Base-by-base conservation (phyloP, 1,139 yeast species). In the Arxiozyma telluris region DNA sequence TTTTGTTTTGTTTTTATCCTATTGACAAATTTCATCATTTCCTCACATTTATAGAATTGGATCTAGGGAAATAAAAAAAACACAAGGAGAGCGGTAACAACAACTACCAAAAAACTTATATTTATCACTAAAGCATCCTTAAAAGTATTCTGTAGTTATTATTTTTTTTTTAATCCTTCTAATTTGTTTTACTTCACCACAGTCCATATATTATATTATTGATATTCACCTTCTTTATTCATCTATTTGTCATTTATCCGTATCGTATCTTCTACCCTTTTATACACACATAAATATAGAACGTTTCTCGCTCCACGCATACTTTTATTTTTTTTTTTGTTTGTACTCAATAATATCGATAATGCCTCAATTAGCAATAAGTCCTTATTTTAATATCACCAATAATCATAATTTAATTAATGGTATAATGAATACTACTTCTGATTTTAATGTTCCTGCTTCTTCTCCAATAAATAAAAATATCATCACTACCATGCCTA, bases 341-440 rank as follows among this genome's bases (percentile, higher is more conserved):
- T 20, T 34, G 15, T 18, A 38, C 12, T 30, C 23, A n/a, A 15
- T 18, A 27, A 6, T 17, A 47, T 18, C 20, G 47, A 50, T 34
- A 41, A 53, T 53, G 55, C 52, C 55, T 27, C 49, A 50, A 50
- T 34, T 53, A 51, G 51, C 53, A n/a, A 42, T 53, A 15, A 53
- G 30, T 46, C 42, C 42, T 30, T 38, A 34, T 46, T 46, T 38
- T 46, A 46, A 45, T 45, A 22, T 45, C 21, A 23, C 48, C 21
- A 49, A 47, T 30, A 18, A 46, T 25, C 47, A 41, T 43, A 49
- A 46, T 23, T 27, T 43, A 42, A 42, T 27, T 41, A 48, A 44
- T 42, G 38, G 44, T 30, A 49, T 43, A 34, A 34, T 38, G 42
- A 41, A 46, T 27, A 46, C 34, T 34, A 38, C 42, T 34, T 34